phyloP scores from a whole-genome alignment of 2,329 filamentous ascomycete species.

The Scedosporium minutisporum region DNA sequence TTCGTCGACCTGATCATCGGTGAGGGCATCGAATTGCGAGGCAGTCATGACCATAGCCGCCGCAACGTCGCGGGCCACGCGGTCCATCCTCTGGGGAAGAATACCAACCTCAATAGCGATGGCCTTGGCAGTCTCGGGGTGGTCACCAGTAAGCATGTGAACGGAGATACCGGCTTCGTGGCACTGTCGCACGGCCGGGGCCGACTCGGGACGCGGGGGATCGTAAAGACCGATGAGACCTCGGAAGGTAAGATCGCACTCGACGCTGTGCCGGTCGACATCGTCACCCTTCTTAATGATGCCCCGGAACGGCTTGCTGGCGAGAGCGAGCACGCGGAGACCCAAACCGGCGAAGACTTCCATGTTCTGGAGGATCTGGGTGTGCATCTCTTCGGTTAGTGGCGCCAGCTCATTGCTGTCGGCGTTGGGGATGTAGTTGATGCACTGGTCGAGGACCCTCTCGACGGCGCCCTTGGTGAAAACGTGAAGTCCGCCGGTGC shows the following conservation, averaged over 20 bases:
- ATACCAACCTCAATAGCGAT: slow-evolving; percentile 56
- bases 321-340: slow-evolving; percentile 58
- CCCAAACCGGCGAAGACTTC: slow-evolving; percentile 52
- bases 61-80: slow-evolving; percentile 41
- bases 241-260: slow-evolving; percentile 51
- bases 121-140: slow-evolving; percentile 52
- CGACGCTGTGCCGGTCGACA: slow-evolving; percentile 42
- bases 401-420: slow-evolving; percentile 21
- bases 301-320: slow-evolving; percentile 33
- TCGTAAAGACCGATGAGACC: slow-evolving; percentile 64
- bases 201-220: slow-evolving; percentile 59
- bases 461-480: slow-evolving; percentile 60
- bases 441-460: slow-evolving; percentile 53
- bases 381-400: slow-evolving; percentile 41
- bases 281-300: slow-evolving; percentile 30
- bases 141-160: slow-evolving; percentile 61
- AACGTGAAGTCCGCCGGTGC: slow-evolving; percentile 18
- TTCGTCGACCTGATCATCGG: slow-evolving; percentile 53
- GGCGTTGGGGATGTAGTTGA: slow-evolving; percentile 30
- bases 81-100: slow-evolving; percentile 37
- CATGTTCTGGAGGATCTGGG: slow-evolving; percentile 53
- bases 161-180: slow-evolving; percentile 55
- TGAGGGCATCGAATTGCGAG: slow-evolving; percentile 52
- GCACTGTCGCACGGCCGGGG: slow-evolving; percentile 46
- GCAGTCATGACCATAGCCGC: slow-evolving; percentile 56